A percentile compares a stretch with the other conserved stretches of the same genome.
Evolutionary conservation across 306 rosid genomes (phyloP).

Genomic region (Quercus dentata): DNA sequence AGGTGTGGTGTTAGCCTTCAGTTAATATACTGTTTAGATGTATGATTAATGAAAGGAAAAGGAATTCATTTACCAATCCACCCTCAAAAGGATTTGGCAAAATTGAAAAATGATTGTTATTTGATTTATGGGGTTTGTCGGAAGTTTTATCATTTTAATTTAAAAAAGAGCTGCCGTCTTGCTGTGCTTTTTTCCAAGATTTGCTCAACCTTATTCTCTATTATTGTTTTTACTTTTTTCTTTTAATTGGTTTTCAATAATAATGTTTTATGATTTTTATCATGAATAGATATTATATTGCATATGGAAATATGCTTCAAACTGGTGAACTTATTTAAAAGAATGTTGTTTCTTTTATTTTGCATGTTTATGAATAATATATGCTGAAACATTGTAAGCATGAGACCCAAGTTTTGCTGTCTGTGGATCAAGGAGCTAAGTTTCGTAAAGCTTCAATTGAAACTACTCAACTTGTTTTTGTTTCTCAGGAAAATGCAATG

Average conservation of each 20-base stretch:
- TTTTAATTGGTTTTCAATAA: not conserved
- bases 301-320: not conserved
- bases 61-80: not conserved
- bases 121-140: not conserved
- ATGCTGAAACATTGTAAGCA: not conserved
- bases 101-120: not conserved
- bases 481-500: not conserved
- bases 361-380: not conserved
- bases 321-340: not conserved
- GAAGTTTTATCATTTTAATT: not conserved
- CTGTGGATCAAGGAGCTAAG: not conserved
- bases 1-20: not conserved
- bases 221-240: not conserved
- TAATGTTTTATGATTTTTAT: too few relatives aligned
- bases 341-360: not conserved
- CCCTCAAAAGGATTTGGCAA: not conserved
- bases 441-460: not conserved
- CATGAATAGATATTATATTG: too few relatives aligned
- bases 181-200: not conserved
- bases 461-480: not conserved
- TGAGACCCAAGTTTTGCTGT: not conserved
- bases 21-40: not conserved
- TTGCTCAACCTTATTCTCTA: not conserved
- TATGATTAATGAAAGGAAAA: not conserved
- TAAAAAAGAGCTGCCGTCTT: not conserved